A percentile compares a stretch with the other conserved stretches of the same genome.
Evolutionary conservation across 352 stramenopile species (phyloP).

Genomic region (Thraustochytrium sp.): DNA sequence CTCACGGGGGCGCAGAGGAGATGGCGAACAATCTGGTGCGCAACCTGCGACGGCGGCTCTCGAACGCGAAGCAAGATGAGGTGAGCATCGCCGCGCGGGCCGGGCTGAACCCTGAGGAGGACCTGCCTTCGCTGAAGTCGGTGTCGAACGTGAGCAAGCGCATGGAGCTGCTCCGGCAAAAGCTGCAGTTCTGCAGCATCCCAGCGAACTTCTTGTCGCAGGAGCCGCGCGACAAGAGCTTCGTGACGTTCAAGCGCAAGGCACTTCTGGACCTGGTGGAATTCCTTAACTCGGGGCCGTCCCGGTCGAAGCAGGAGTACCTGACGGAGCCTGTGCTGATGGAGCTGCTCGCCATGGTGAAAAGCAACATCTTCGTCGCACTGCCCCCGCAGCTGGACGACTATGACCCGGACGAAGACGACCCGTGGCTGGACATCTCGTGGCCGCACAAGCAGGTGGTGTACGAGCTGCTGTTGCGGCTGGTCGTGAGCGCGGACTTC

Average conservation of each 20-base stretch:
- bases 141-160: slow-evolving; percentile 28
- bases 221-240: slow-evolving; percentile 59
- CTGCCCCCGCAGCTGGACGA: slow-evolving; percentile 86
- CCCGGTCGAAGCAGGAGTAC: slow-evolving; percentile 63
- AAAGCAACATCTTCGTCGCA: slow-evolving; percentile 87
- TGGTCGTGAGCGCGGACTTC: slow-evolving; percentile 94
- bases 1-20: too few species aligned
- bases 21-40: slow-evolving; percentile 31
- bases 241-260: slow-evolving; percentile 76
- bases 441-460: slow-evolving; percentile 96
- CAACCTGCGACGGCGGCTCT: slow-evolving; percentile 19
- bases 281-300: slow-evolving; percentile 94
- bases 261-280: slow-evolving; percentile 97
- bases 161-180: slow-evolving; percentile 32
- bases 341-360: slow-evolving; percentile 70
- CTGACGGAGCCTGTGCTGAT: slow-evolving; percentile 58
- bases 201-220: slow-evolving; percentile 29
- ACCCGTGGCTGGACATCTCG: slow-evolving; percentile 87
- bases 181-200: slow-evolving; percentile 44
- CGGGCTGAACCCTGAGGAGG: background rate
- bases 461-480: slow-evolving; percentile 97
- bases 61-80: slow-evolving; percentile 28
- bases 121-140: slow-evolving; percentile 22
- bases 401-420: slow-evolving; percentile 97
- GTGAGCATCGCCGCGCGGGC: background rate